phyloP scores from a whole-genome alignment of 2,329 filamentous ascomycete species.

The Sphaerulina vaccinii region DNA sequence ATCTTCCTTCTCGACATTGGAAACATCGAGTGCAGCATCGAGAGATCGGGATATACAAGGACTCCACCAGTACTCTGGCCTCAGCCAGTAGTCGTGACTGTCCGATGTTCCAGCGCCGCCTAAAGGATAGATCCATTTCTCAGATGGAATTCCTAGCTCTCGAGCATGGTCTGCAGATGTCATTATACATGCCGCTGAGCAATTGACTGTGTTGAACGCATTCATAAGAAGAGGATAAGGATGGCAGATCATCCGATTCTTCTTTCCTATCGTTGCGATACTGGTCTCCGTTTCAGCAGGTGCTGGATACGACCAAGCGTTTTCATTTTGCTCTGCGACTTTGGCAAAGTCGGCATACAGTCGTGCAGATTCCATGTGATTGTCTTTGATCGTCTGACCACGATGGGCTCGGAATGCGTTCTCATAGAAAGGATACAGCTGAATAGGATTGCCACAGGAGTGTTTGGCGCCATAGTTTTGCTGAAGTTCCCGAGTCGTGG shows the following conservation, averaged over 20 bases:
- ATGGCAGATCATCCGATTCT: constrained; percentile 66
- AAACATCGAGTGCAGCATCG: constrained; percentile 52
- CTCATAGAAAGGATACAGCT: constrained; percentile 67
- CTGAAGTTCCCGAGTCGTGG: constrained; percentile 48
- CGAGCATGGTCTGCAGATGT: constrained; percentile 58
- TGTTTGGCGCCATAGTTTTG: constrained; percentile 58
- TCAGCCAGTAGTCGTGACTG: constrained; percentile 60
- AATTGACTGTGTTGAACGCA: constrained; percentile 67
- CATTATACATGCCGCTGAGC: constrained; percentile 60
- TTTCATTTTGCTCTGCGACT: constrained; percentile 53
- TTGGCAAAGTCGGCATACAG: constrained; percentile 62
- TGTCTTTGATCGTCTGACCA: constrained; percentile 55
- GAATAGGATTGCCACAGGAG: constrained; percentile 61
- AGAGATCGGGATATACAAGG: constrained; percentile 59
- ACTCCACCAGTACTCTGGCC: constrained; percentile 58
- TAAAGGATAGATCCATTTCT: constrained; percentile 63
- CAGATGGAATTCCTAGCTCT: constrained; percentile 54
- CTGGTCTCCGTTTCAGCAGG: constrained; percentile 46
- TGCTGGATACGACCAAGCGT: constrained; percentile 59
- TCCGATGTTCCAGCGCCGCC: constrained; percentile 64
- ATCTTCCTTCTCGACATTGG: constrained; percentile 49
- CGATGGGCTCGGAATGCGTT: constrained; percentile 60
- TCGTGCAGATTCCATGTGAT: constrained; percentile 58
- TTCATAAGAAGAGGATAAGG: constrained; percentile 71
- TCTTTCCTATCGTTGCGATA: constrained; percentile 56